These are phyloP conservation scores for Xylaria sp. DNA, from an alignment of 2,329 filamentous ascomycete species.

Conservation along the genomic window DNA sequence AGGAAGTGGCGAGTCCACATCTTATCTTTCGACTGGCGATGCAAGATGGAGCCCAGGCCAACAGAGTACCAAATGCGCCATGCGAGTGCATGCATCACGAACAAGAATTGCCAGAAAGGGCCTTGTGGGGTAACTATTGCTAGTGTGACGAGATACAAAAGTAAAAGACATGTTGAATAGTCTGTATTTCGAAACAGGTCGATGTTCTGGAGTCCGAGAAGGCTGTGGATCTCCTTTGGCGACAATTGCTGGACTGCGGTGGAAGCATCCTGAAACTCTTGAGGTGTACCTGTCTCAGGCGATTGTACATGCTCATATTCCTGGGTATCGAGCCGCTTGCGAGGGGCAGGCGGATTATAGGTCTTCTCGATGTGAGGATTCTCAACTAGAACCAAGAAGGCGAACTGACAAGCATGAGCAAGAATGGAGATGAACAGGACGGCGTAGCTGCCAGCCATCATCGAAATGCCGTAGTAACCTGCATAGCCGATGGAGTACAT, in stretches of 20 bases:
- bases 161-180: constrained; percentile 79
- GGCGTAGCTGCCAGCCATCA: constrained; percentile 98
- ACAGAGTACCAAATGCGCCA: constrained; percentile 95
- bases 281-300: constrained; percentile 32
- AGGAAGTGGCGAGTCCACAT: constrained; percentile 97
- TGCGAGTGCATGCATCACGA: constrained; percentile 79
- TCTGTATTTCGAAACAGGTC: constrained; percentile 91
- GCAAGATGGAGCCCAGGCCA: constrained; percentile 85
- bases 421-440: constrained; percentile 96
- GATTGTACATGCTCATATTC: constrained; percentile 29
- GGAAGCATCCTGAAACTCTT: constrained; percentile 38
- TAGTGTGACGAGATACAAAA: constrained; percentile 78
- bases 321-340: constrained; percentile 57
- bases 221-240: constrained; percentile 79
- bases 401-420: constrained; percentile 93
- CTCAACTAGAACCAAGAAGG: constrained; percentile 90
- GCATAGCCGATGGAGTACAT: constrained; percentile 99
- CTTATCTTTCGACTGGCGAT: constrained; percentile 88
- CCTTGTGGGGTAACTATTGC: constrained; percentile 82
- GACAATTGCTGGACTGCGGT: constrained; percentile 48
- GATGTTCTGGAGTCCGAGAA: constrained; percentile 84
- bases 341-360: constrained; percentile 89
- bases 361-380: constrained; percentile 98
- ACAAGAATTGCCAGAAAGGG: constrained; percentile 77
- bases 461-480: constrained; percentile 96